Evolutionary conservation across 2,329 filamentous ascomycete species (phyloP).

Genomic region (Madurella fahalii): DNA sequence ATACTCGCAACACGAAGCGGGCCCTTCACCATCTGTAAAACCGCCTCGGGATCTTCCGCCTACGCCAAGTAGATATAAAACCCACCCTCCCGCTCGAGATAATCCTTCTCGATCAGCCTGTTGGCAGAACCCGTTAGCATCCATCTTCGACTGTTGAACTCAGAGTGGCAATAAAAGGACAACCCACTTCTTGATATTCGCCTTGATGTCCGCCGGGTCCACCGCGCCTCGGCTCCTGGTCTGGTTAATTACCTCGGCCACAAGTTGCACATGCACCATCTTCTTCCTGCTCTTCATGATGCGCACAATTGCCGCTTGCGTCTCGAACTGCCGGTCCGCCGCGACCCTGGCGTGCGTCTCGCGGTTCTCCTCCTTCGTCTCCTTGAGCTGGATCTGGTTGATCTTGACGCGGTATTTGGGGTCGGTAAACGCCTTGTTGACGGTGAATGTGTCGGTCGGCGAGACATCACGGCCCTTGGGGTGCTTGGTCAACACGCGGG

Average conservation of each 20-base stretch:
- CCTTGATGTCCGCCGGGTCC: slow-evolving; percentile 85
- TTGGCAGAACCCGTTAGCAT: slow-evolving; percentile 29
- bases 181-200: slow-evolving; percentile 87
- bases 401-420: slow-evolving; percentile 92
- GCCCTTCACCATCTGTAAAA: neutral
- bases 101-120: slow-evolving; percentile 88
- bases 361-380: slow-evolving; percentile 92
- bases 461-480: slow-evolving; percentile 81
- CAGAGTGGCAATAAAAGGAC: neutral
- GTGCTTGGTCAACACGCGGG: slow-evolving; percentile 76
- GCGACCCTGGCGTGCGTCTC: slow-evolving; percentile 87
- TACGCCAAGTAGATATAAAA: slow-evolving; percentile 65
- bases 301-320: slow-evolving; percentile 90
- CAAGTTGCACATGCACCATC: slow-evolving; percentile 80
- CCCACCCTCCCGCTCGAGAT: slow-evolving; percentile 75
- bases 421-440: slow-evolving; percentile 74
- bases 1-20: neutral
- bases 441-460: slow-evolving; percentile 73
- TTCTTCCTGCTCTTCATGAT: slow-evolving; percentile 95
- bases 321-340: slow-evolving; percentile 90
- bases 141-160: neutral
- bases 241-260: slow-evolving; percentile 87
- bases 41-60: neutral
- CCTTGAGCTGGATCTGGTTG: slow-evolving; percentile 96
- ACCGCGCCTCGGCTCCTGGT: slow-evolving; percentile 83